Evolutionary conservation across 495 filamentous ascomycete species (phyloP), one percentile per base, ranked within the genome.

Genomic region (Astrothelium subdiscretum): DNA sequence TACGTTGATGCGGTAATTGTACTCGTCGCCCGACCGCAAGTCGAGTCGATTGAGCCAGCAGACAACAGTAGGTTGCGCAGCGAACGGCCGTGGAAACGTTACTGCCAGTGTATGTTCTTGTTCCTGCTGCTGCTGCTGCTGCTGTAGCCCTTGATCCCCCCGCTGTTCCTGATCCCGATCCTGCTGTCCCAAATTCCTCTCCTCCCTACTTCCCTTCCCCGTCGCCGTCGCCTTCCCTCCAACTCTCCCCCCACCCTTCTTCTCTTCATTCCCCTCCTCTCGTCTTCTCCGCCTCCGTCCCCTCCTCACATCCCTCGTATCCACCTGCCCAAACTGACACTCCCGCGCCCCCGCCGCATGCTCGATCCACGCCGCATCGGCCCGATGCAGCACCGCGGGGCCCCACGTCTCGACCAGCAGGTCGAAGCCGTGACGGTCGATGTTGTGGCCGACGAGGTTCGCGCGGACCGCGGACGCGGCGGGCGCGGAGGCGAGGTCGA

Each of bases 11-110:
- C 66, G 52, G 43, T 60, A 64, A 29, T 65, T 60, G 35, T 59
- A 32, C 20, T 59, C 62, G 6, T 24, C 13, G 12, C 63, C 59
- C 40, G 32, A 24, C 5, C 18, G 12, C 29, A 69, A 20, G 48
- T 69, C 65, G 0, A 69, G 38, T 3, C 67, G 64, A 42, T 67
- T 69, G 15, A 69, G 61, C 67, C 67, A 69, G 3, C 58, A 61
- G 1, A 69, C 52, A 1, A 69, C 59, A 24, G 60, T 40, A 1
- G 61, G 61, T 1, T 57, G 57, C 54, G 48, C 27, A 3, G 31
- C 40, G 32, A 62, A 65, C 18, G 66, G n/a, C 27, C 38, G 57
- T 1, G 66, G 64, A 44, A 66, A 66, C 20, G 52, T n/a, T 52
- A 61, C 32, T 3, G 27, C 12, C 4, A 62, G 54, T 10, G 35